A percentile compares a stretch with the other conserved stretches of the same genome.
Evolutionary conservation across 1,284 basidiomycete genomes (phyloP).

Genomic region (Puccinia sorghi): DNA sequence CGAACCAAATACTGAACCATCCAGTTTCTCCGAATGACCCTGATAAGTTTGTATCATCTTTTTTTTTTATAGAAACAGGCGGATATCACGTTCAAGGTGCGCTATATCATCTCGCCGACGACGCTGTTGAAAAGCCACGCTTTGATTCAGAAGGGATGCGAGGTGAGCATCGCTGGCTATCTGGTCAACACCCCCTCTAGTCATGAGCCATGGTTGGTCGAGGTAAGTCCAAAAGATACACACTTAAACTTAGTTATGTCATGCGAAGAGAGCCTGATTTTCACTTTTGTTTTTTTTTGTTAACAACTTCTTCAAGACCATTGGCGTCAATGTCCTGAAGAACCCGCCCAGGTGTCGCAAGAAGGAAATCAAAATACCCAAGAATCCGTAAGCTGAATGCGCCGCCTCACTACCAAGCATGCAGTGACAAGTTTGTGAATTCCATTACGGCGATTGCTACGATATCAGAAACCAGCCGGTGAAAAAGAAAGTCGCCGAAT

Average conservation of each 20-base stretch:
- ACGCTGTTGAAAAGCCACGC: conserved; percentile 7
- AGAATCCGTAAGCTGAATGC: neutral
- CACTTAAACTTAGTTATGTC: neutral
- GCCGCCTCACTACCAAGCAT: neutral
- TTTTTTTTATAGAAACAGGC: neutral
- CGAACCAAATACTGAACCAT: no score
- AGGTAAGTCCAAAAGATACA: neutral
- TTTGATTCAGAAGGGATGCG: conserved; percentile 5
- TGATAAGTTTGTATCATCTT: no score
- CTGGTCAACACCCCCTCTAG: neutral
- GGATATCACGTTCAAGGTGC: conserved; percentile 4
- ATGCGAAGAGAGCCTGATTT: neutral
- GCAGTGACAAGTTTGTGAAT: neutral
- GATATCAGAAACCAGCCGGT: neutral
- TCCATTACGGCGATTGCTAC: neutral
- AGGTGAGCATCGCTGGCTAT: conserved; percentile 9
- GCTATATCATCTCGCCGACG: neutral
- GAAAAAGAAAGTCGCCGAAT: neutral
- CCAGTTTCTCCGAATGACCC: no score
- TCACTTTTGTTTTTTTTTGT: neutral
- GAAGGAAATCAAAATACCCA: conserved; percentile 4
- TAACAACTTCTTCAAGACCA: neutral
- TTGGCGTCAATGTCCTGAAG: neutral
- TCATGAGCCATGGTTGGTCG: neutral
- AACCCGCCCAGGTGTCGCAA: conserved; percentile 14